Evolutionary conservation across 805 yeast species (phyloP).

Genomic region (Saturnispora serradocipensis): DNA sequence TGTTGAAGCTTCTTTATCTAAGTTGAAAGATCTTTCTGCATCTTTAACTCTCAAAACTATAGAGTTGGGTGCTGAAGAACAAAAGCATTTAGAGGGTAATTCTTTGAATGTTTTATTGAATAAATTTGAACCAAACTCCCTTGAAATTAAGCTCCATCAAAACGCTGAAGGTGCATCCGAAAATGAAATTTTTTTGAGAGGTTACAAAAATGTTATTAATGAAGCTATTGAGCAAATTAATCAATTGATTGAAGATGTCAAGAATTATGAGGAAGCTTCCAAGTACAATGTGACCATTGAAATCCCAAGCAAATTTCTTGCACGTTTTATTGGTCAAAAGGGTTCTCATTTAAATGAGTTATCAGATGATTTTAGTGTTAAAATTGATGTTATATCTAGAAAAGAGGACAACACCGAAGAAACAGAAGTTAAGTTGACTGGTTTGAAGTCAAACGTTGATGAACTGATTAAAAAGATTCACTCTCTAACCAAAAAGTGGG

Average conservation of each 20-base stretch:
- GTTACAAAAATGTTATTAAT: constrained; percentile 55
- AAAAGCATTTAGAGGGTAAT: constrained; percentile 49
- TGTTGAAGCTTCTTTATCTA: constrained; percentile 46
- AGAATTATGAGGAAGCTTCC: constrained; percentile 31
- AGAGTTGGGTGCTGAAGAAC: constrained; percentile 44
- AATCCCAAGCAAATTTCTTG: constrained; percentile 59
- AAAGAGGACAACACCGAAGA: constrained; percentile 33
- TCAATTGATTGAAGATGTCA: constrained; percentile 40
- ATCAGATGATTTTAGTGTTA: constrained; percentile 65
- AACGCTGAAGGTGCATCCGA: constrained; percentile 30
- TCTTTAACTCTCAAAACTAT: constrained; percentile 44
- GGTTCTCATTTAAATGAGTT: constrained; percentile 67
- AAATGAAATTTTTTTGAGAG: constrained; percentile 57
- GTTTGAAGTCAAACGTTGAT: constrained; percentile 69
- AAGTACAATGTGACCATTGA: constrained; percentile 38
- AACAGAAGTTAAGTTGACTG: constrained; percentile 54
- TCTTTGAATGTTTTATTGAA: constrained; percentile 36
- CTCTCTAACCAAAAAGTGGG: constrained; percentile 61
- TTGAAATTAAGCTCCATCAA: constrained; percentile 43
- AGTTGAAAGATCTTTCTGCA: constrained; percentile 49
- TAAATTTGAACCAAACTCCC: constrained; percentile 24
- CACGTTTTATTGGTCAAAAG: constrained; percentile 82
- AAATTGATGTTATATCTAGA: constrained; percentile 58
- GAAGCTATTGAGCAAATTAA: constrained; percentile 44
- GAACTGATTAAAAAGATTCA: constrained; percentile 55